phyloP scores from a whole-genome alignment of 2,329 filamentous ascomycete genomes.

The Colletotrichum falcatum region DNA sequence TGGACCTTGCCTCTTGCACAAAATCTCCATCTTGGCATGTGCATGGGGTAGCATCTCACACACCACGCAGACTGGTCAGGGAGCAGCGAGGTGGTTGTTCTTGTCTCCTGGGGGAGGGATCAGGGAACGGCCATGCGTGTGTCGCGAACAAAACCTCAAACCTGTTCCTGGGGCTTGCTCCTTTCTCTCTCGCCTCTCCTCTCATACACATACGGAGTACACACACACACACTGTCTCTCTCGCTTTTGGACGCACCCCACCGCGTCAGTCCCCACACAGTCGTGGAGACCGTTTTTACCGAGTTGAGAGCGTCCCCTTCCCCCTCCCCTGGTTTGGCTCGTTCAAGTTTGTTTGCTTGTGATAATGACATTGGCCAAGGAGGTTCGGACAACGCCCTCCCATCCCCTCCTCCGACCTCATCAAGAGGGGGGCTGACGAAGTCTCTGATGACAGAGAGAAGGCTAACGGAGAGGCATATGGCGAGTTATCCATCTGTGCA shows the following conservation, averaged over 20 bases:
- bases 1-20: too few relatives aligned
- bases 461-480: background rate
- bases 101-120: too few relatives aligned
- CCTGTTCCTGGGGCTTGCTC: slow-evolving; percentile 2
- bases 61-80: too few relatives aligned
- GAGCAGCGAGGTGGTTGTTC: too few relatives aligned
- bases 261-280: slow-evolving; percentile 7
- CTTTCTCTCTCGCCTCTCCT: too few relatives aligned
- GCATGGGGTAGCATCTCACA: too few relatives aligned
- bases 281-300: slow-evolving; percentile 16
- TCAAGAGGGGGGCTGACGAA: background rate
- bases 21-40: background rate
- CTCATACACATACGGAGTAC: too few relatives aligned
- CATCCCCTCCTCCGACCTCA: too few relatives aligned
- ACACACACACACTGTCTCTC: too few relatives aligned
- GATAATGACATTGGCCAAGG: background rate
- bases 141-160: slow-evolving; percentile 16
- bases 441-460: background rate
- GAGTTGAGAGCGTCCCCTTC: slow-evolving; percentile 14
- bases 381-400: background rate
- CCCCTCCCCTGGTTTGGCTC: slow-evolving; percentile 6
- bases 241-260: slow-evolving; percentile 14
- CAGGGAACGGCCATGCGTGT: too few relatives aligned
- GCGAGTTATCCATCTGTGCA: background rate
- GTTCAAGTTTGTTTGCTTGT: background rate